phyloP scores from a whole-genome alignment of 768 basidiomycete genomes.

The Hygrocybe coccinea region DNA sequence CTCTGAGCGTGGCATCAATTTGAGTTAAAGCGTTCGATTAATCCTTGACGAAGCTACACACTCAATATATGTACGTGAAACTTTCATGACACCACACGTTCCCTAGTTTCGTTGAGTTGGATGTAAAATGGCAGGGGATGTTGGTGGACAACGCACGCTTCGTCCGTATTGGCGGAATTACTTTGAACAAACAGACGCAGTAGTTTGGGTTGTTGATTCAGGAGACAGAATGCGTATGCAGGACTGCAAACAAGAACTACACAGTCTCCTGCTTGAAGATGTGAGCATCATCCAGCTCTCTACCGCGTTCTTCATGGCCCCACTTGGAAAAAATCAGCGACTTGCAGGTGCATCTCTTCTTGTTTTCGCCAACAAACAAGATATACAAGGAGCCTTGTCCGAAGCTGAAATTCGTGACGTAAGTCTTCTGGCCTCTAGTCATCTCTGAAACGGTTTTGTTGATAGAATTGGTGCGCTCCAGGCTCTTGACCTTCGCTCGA shows the following conservation, averaged over 20 bases:
- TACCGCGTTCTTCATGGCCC: slow-evolving; percentile 2
- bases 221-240: slow-evolving; percentile 84
- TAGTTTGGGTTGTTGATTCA: slow-evolving; percentile 99
- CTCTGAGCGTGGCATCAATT: slow-evolving; percentile 12
- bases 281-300: slow-evolving; percentile 43
- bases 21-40: slow-evolving; percentile 16
- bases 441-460: slow-evolving; percentile 12
- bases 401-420: slow-evolving; percentile 80
- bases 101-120: slow-evolving; percentile 15
- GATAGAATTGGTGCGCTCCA: slow-evolving; percentile 28
- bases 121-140: slow-evolving; percentile 68
- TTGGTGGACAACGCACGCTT: slow-evolving; percentile 92
- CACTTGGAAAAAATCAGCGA: slow-evolving; percentile 47
- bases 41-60: slow-evolving; percentile 50
- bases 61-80: slow-evolving; percentile 67
- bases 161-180: slow-evolving; percentile 99
- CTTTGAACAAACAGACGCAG: slow-evolving; percentile 96
- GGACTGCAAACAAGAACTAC: slow-evolving; percentile 86
- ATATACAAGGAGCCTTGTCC: slow-evolving; percentile 82
- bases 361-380: slow-evolving; percentile 97
- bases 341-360: slow-evolving; percentile 93
- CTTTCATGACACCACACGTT: slow-evolving; percentile 13
- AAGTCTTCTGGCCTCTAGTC: slow-evolving; percentile 27
- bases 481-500: slow-evolving; percentile 76
- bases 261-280: slow-evolving; percentile 84